Conservation (phyloP, 2,329 filamentous ascomycete species). For the Fusarium newnesense region DNA sequence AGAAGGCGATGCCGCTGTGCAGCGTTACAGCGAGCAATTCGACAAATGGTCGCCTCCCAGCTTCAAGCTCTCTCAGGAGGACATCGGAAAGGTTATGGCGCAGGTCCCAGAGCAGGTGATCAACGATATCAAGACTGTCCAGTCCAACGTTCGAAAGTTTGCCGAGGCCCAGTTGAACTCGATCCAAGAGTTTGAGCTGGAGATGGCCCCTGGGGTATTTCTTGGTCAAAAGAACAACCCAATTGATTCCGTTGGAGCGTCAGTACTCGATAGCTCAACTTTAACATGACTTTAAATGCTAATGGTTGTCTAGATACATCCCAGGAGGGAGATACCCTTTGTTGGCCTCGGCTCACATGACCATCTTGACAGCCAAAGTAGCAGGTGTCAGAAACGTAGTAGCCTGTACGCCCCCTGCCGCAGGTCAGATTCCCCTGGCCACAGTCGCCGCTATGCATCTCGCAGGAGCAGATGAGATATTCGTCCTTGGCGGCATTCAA, state of each 20-base stretch:
- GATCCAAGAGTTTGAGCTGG: neutral
- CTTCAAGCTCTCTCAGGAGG: neutral
- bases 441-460: conserved; percentile 1
- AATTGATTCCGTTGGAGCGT: neutral
- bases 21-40: neutral
- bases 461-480: neutral
- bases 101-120: neutral
- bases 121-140: neutral
- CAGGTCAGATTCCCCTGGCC: neutral
- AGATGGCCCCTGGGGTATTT: neutral
- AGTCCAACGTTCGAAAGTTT: neutral
- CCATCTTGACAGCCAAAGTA: neutral
- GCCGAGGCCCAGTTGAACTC: neutral
- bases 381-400: neutral
- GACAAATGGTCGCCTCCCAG: neutral
- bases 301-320: neutral
- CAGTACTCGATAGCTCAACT: neutral
- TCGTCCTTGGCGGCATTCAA: neutral
- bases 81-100: neutral
- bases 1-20: neutral
- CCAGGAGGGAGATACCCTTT: neutral
- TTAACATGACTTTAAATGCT: fast-evolving
- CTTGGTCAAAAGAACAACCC: conserved; percentile 2
- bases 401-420: neutral
- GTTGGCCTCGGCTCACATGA: neutral